Percentiles rank a stretch among this genome's conserved stretches.
Conservation (phyloP, 257 asterid genomes). For the Mentha longifolia region DNA sequence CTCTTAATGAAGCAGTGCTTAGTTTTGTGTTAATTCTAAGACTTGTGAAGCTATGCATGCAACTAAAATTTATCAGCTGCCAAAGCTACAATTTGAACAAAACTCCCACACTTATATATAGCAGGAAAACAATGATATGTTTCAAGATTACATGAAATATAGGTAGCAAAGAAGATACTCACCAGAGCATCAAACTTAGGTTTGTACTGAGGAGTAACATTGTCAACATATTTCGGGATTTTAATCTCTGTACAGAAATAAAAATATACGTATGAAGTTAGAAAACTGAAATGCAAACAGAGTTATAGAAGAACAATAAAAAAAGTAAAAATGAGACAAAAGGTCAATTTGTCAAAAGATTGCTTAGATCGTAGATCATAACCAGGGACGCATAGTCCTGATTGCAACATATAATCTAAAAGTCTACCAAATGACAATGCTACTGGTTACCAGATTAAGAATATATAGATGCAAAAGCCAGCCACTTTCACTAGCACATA, state of each 20-base stretch:
- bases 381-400: conserved; percentile 9
- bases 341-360: not conserved
- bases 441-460: not conserved
- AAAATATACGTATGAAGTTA: conserved; percentile 18
- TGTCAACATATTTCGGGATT: conserved; percentile 82
- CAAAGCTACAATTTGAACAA: conserved; percentile 15
- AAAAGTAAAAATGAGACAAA: not conserved
- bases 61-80: conserved; percentile 22
- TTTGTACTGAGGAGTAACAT: conserved; percentile 82
- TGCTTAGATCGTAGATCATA: not conserved
- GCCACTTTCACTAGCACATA: conserved; percentile 13
- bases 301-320: not conserved
- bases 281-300: conserved; percentile 4
- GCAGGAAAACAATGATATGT: not conserved
- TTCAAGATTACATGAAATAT: not conserved
- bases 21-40: conserved; percentile 5
- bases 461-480: not conserved
- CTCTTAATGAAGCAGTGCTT: conserved; percentile 7
- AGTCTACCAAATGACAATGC: conserved; percentile 10
- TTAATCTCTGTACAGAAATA: conserved; percentile 59
- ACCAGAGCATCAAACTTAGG: conserved; percentile 91
- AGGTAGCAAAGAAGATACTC: conserved; percentile 36
- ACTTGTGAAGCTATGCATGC: conserved; percentile 12
- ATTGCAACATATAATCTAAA: conserved; percentile 13
- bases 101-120: not conserved